A percentile compares a stretch with the other conserved stretches of the same genome.
Conservation (phyloP, 225 moss, liverwort and hornwort species). For the Pleurozium schreberi region DNA sequence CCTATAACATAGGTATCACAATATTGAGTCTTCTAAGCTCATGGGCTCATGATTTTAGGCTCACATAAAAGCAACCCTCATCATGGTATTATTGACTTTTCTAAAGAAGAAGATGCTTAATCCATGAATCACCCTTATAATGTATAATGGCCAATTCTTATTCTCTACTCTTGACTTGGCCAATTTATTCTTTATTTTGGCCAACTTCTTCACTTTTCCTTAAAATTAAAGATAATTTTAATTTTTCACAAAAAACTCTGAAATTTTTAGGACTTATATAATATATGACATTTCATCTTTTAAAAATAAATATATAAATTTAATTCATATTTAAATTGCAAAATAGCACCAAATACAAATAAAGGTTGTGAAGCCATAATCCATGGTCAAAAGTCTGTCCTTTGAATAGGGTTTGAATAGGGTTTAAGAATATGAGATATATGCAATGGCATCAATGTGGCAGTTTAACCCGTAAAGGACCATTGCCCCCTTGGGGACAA, state of each 20-base stretch:
- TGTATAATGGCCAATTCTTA: neutral
- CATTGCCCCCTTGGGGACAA: no score
- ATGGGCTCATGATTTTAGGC: no score
- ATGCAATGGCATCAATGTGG: no score
- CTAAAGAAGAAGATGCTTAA: neutral
- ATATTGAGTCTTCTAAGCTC: no score
- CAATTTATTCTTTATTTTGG: neutral
- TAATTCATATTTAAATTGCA: neutral
- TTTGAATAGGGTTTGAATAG: no score
- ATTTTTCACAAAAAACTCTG: neutral
- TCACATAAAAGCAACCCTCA: no score
- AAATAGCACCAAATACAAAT: fast-evolving
- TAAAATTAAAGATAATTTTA: neutral
- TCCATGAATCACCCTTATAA: fast-evolving
- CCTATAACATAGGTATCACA: no score
- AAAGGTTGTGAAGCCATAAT: neutral
- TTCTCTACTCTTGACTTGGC: neutral
- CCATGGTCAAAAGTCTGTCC: no score
- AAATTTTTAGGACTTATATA: neutral
- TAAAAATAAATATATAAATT: neutral
- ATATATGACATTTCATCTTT: neutral
- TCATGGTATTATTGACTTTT: neutral
- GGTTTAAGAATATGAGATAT: no score
- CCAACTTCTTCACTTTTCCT: neutral
- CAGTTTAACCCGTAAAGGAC: no score